Conservation (phyloP, 2,329 filamentous ascomycete genomes). For the Apiospora hydei region DNA sequence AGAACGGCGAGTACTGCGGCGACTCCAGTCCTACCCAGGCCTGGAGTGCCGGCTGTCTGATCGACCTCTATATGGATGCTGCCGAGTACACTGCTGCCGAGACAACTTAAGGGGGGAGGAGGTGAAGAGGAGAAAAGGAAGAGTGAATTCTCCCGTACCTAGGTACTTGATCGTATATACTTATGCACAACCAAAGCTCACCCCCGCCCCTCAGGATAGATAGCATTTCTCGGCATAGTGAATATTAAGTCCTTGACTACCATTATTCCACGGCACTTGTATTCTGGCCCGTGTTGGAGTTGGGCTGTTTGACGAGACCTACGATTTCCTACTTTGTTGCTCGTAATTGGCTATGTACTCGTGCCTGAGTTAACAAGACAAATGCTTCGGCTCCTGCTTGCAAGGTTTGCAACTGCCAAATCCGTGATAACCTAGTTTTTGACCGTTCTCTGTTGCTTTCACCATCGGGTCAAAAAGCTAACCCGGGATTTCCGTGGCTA, state of each 20-base stretch:
- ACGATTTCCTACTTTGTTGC: neutral
- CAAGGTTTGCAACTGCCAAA: neutral
- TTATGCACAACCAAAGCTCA: neutral
- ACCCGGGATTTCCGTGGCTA: neutral
- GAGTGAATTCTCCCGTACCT: neutral
- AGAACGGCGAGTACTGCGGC: slow-evolving; percentile 79
- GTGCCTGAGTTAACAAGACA: neutral
- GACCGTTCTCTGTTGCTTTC: neutral
- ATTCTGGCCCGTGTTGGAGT: neutral
- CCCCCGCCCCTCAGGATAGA: neutral
- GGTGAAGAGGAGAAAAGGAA: neutral
- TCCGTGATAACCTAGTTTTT: neutral
- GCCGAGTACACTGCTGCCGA: slow-evolving; percentile 49
- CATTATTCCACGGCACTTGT: neutral
- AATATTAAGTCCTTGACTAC: neutral
- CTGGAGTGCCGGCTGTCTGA: slow-evolving; percentile 93
- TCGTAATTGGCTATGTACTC: neutral
- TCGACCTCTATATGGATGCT: slow-evolving; percentile 96
- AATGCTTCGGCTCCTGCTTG: neutral
- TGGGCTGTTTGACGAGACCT: neutral
- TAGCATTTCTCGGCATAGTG: neutral
- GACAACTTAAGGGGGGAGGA: neutral
- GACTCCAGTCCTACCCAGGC: slow-evolving; percentile 96
- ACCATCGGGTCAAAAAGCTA: neutral
- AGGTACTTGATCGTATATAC: neutral